Base-by-base conservation (phyloP, 1,139 yeast species). In the Blastobotrys petasosporus region DNA sequence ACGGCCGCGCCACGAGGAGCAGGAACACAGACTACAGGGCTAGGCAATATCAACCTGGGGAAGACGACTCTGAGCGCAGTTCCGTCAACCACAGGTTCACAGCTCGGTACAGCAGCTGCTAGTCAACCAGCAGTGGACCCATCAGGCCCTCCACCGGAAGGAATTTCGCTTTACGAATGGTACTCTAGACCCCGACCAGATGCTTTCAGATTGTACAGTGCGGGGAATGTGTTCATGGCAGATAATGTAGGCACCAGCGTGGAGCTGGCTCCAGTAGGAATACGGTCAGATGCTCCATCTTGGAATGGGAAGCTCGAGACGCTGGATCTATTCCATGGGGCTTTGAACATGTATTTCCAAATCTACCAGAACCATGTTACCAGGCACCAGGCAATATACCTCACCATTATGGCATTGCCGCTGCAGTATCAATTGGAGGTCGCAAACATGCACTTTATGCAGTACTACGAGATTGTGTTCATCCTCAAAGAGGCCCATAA, bases 231-330 rank as follows among this genome's bases (percentile, higher is more conserved):
- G 11, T 37, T 39, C 15, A 17, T 44, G 42, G 40, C 39, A 6
- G 46, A 44, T 31, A 28, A 29, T n/a, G 42, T 36, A n/a, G 46
- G 42, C 2, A 39, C 43, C 10, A 28, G 42, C 2, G 40, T 35
- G 2, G 46, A 44, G 25, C 29, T 44, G 4, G 25, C 46, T 8
- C 42, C 46, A 30, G 23, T 35, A 28, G 30, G 38, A 9, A 10
- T 44, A 20, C 28, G 43, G 16, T 10, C 40, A n/a, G 46, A 44
- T 17, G 39, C 39, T 39, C 46, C 46, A 23, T 17, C 31, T 30
- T 44, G 46, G 46, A 44, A 44, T 17, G 46, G 46, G 25, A 44
- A 44, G 36, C 37, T 30, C 17, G 46, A 44, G 32, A 39, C 46
- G 3, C 32, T 44, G 5, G 43, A 39, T 15, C 42, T 44, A 25